Evolutionary conservation across 495 filamentous ascomycete genomes (phyloP).

Genomic region (Apiosordaria backusii): DNA sequence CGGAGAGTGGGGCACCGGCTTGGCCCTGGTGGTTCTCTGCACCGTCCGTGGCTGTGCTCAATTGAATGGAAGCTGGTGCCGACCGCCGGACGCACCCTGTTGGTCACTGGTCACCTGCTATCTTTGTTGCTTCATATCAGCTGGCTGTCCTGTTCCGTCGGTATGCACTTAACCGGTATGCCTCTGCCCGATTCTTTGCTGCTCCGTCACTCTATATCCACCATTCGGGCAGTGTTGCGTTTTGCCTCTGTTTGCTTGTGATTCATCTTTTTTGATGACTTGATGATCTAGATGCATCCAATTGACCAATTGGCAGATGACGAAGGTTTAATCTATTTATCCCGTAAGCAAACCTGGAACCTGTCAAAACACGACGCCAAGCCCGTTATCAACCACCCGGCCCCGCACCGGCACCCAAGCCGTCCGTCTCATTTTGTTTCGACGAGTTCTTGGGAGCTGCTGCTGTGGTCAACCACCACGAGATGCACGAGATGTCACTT

Average conservation of each 20-base stretch:
- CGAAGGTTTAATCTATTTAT: no score
- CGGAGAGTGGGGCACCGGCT: background rate
- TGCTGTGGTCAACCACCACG: background rate
- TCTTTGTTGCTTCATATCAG: conserved; percentile 6
- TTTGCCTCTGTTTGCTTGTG: background rate
- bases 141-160: background rate
- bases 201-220: background rate
- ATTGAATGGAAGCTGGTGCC: background rate
- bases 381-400: conserved; percentile 3
- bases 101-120: conserved; percentile 12
- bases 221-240: background rate
- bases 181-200: no score
- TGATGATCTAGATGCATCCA: no score
- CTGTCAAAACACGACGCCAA: background rate
- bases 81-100: conserved; percentile 12
- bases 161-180: background rate
- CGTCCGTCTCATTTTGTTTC: background rate
- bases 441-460: background rate
- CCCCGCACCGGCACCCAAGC: background rate
- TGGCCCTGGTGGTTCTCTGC: background rate
- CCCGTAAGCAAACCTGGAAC: no score
- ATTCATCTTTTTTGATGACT: background rate
- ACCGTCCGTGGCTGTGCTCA: conserved; percentile 6
- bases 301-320: no score
- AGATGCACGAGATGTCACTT: background rate